These are phyloP conservation scores for Neurospora tetraspora DNA, from an alignment of 495 filamentous ascomycete genomes.

Conservation along the genomic window DNA sequence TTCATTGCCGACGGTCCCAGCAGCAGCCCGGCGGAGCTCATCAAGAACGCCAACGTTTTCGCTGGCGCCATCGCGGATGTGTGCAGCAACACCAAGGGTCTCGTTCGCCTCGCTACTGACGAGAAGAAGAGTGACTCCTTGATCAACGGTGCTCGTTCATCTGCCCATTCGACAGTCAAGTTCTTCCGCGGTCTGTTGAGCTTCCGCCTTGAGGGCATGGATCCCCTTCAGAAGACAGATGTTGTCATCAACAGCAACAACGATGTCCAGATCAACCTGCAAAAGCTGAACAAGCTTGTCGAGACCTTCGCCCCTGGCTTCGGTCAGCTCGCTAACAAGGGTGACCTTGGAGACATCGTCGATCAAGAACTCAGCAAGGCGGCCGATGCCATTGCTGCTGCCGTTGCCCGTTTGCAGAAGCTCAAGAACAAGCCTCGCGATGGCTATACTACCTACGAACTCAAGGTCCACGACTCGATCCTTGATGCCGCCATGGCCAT, in stretches of 20 bases:
- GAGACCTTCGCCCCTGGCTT: conserved; percentile 83
- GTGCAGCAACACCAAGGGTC: conserved; percentile 88
- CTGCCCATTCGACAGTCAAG: conserved; percentile 79
- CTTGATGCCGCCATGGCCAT: conserved; percentile 90
- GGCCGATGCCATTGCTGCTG: conserved; percentile 91
- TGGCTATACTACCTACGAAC: conserved; percentile 91
- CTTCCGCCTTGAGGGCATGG: conserved; percentile 83
- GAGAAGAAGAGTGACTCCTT: conserved; percentile 87
- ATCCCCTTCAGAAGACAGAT: conserved; percentile 80
- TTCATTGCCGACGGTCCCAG: conserved; percentile 96
- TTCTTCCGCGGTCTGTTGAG: conserved; percentile 94
- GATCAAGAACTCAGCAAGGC: conserved; percentile 86
- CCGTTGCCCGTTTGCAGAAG: conserved; percentile 76
- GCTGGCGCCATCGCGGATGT: conserved; percentile 87
- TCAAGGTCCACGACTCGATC: conserved; percentile 89
- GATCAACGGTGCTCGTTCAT: conserved; percentile 68
- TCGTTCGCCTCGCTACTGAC: conserved; percentile 87
- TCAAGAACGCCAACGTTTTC: conserved; percentile 85
- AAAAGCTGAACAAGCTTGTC: conserved; percentile 82
- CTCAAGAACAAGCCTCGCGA: conserved; percentile 90
- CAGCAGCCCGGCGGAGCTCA: conserved; percentile 81
- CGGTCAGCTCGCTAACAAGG: conserved; percentile 66
- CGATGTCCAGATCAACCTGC: conserved; percentile 84
- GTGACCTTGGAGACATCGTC: conserved; percentile 87
- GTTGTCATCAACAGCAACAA: conserved; percentile 94